Percentiles rank a stretch among this genome's conserved stretches.
These are phyloP conservation scores for Helicostylum pulchrum DNA, from an alignment of 192 early-diverging fungal genomes.

Conservation along the genomic window DNA sequence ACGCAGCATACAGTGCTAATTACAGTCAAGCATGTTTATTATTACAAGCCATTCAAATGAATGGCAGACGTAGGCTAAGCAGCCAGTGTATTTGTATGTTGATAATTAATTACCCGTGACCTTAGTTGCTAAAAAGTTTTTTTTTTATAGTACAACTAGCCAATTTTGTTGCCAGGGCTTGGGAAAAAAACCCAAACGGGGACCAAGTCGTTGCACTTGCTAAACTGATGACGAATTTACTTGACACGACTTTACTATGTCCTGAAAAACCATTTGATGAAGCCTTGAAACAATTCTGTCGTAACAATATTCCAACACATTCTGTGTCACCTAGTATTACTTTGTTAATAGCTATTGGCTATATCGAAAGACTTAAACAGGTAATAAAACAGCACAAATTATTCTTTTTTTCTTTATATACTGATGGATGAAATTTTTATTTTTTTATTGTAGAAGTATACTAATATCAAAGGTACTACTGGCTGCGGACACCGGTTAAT, in stretches of 20 bases:
- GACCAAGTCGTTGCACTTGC: background rate
- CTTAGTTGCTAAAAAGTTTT: background rate
- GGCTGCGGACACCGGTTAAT: slow-evolving; percentile 48
- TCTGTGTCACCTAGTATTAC: slow-evolving; percentile 42
- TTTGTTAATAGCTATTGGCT: slow-evolving; percentile 44
- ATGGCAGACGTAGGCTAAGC: slow-evolving; percentile 3
- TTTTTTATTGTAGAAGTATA: slow-evolving; percentile 45
- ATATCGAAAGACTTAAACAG: slow-evolving; percentile 45
- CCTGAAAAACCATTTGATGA: slow-evolving; percentile 14
- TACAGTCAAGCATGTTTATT: slow-evolving; percentile 16
- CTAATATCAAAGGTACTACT: slow-evolving; percentile 39
- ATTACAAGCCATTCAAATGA: slow-evolving; percentile 21
- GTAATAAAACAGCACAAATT: too few species aligned
- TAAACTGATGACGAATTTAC: slow-evolving; percentile 23
- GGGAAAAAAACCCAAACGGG: slow-evolving; percentile 14
- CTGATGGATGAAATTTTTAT: too few species aligned
- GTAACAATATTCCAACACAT: slow-evolving; percentile 23
- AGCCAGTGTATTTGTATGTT: slow-evolving; percentile 8
- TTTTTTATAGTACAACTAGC: slow-evolving; percentile 18
- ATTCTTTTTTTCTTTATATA: too few species aligned
- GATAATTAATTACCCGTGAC: background rate
- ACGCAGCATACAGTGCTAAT: slow-evolving; percentile 5
- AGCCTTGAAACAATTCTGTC: slow-evolving; percentile 22
- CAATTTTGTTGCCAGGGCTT: slow-evolving; percentile 18
- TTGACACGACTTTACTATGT: slow-evolving; percentile 22